Conservation (phyloP, 2,329 filamentous ascomycete genomes). For the Fusarium abutilonis region DNA sequence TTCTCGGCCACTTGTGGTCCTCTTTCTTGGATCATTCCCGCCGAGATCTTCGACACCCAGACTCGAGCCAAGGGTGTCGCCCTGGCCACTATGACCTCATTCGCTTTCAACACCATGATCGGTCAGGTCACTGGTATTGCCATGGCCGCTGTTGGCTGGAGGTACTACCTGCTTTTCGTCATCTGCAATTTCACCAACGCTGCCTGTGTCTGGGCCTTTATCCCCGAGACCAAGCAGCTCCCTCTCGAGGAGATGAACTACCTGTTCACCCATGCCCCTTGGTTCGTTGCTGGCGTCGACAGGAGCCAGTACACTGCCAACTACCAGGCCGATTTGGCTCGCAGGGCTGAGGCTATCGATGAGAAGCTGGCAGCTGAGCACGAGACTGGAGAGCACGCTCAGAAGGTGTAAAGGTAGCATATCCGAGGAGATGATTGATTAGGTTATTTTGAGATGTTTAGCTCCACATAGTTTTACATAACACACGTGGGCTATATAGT, state of each 20-base stretch:
- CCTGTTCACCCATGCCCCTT: neutral
- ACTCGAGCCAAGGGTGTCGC: conserved; percentile 78
- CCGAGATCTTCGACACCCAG: conserved; percentile 79
- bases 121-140: conserved; percentile 63
- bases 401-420: neutral
- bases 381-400: neutral
- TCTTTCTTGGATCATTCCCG: conserved; percentile 62
- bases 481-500: neutral
- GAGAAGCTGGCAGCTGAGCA: neutral
- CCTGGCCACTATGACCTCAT: conserved; percentile 75
- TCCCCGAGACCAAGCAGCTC: conserved; percentile 71
- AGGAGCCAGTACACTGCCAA: conserved; percentile 20
- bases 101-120: conserved; percentile 80
- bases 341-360: conserved; percentile 53
- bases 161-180: conserved; percentile 54
- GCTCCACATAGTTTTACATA: neutral
- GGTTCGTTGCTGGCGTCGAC: neutral
- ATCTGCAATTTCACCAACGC: conserved; percentile 42
- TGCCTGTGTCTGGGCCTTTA: conserved; percentile 66
- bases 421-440: neutral
- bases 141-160: conserved; percentile 50
- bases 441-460: neutral
- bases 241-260: conserved; percentile 72
- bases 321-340: conserved; percentile 61
- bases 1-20: conserved; percentile 28